Percentiles rank a stretch among this genome's conserved stretches.
These are phyloP conservation scores for Herpotrichia juniperi DNA, from an alignment of 2,329 filamentous ascomycete species.

Conservation along the genomic window DNA sequence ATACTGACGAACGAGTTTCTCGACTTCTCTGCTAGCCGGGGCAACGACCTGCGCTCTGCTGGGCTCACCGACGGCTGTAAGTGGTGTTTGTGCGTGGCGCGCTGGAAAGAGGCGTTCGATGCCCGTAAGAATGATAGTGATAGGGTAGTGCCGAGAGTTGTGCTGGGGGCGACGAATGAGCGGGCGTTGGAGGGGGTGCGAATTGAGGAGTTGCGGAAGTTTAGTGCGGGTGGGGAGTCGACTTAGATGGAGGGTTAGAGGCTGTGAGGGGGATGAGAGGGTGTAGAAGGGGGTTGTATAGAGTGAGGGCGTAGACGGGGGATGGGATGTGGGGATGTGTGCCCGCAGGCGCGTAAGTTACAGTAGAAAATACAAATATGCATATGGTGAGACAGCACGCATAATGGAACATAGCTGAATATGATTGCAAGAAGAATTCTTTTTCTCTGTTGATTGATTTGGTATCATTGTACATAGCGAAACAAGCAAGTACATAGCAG, in stretches of 20 bases:
- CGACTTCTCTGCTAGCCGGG: slow-evolving; percentile 63
- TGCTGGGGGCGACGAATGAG: slow-evolving; percentile 59
- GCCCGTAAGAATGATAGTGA: slow-evolving; percentile 57
- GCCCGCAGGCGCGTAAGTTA: too few species aligned
- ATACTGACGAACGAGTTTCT: slow-evolving; percentile 67
- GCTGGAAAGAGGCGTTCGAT: slow-evolving; percentile 66
- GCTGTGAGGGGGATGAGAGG: background rate
- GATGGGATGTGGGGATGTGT: too few species aligned
- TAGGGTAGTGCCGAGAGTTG: slow-evolving; percentile 55
- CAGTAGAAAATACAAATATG: too few species aligned
- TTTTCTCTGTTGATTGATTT: background rate
- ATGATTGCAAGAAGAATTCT: too few species aligned
- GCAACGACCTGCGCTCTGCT: slow-evolving; percentile 61
- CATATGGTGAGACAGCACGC: too few species aligned
- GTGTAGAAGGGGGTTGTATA: too few species aligned
- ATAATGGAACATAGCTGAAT: too few species aligned
- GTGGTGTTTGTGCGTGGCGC: slow-evolving; percentile 66
- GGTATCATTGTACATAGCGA: background rate
- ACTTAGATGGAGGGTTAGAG: background rate
- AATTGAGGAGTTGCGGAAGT: slow-evolving; percentile 57
- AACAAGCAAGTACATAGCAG: background rate
- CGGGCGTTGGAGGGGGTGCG: slow-evolving; percentile 56
- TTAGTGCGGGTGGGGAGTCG: slow-evolving; percentile 50
- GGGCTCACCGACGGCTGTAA: slow-evolving; percentile 65
- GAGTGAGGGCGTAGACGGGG: too few species aligned